A percentile compares a stretch with the other conserved stretches of the same genome.
phyloP scores from a whole-genome alignment of 1,284 basidiomycete genomes.

The Tilletiopsis washingtonensis region DNA sequence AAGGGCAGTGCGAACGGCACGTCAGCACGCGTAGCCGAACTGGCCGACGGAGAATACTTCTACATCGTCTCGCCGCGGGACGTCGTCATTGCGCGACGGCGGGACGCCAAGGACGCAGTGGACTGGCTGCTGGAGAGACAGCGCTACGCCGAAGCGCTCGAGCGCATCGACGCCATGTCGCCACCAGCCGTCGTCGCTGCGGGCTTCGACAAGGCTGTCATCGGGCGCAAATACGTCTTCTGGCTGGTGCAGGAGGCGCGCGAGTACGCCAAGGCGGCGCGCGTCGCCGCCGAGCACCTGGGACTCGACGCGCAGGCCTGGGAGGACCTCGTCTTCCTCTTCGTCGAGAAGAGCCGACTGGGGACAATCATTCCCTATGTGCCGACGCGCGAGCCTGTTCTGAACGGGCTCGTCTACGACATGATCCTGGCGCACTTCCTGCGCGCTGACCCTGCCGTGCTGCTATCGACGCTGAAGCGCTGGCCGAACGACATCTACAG shows the following conservation, averaged over 20 bases:
- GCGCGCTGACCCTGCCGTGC: slow-evolving; percentile 58
- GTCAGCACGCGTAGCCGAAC: no score
- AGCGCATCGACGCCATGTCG: slow-evolving; percentile 66
- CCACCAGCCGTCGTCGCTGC: slow-evolving; percentile 18
- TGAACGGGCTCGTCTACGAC: slow-evolving; percentile 82
- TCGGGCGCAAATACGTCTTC: slow-evolving; percentile 38
- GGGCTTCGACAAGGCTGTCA: slow-evolving; percentile 56
- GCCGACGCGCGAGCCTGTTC: slow-evolving; percentile 70
- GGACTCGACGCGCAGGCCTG: slow-evolving; percentile 69
- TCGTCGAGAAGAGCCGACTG: slow-evolving; percentile 73
- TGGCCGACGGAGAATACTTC: slow-evolving; percentile 51
- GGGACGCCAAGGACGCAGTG: slow-evolving; percentile 84
- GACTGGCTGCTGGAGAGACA: slow-evolving; percentile 81
- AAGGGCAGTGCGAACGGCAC: neutral
- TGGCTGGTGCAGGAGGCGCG: slow-evolving; percentile 52
- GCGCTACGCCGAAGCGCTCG: slow-evolving; percentile 80
- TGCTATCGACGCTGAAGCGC: slow-evolving; percentile 64
- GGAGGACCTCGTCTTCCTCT: slow-evolving; percentile 92
- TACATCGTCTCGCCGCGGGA: slow-evolving; percentile 79
- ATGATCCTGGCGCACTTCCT: slow-evolving; percentile 87
- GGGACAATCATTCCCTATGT: slow-evolving; percentile 81
- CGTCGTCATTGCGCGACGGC: slow-evolving; percentile 71
- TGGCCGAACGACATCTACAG: slow-evolving; percentile 93
- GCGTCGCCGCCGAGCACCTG: slow-evolving; percentile 78
- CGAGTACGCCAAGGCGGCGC: slow-evolving; percentile 73